phyloP scores from a whole-genome alignment of 2,329 filamentous ascomycete species.

The Aspergillus ochraceus region DNA sequence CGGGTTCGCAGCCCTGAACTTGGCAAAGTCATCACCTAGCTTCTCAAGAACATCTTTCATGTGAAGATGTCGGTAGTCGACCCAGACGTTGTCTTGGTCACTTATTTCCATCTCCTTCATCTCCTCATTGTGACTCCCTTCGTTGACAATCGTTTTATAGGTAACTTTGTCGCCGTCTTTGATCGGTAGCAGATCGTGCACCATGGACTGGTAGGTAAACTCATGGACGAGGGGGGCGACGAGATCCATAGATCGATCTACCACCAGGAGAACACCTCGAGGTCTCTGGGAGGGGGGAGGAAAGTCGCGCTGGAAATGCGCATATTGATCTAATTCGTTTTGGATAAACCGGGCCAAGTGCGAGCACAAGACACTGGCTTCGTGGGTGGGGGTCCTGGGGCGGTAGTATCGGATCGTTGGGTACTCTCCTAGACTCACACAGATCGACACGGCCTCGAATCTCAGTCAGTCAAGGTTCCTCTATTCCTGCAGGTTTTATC shows the following conservation, averaged over 20 bases:
- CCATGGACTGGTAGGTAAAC: slow-evolving; percentile 98
- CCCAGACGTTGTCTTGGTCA: slow-evolving; percentile 92
- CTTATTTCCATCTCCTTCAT: slow-evolving; percentile 88
- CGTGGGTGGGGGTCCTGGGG: slow-evolving; percentile 72
- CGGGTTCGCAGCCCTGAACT: slow-evolving; percentile 85
- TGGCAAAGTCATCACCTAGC: slow-evolving; percentile 87
- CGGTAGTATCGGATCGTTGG: slow-evolving; percentile 90
- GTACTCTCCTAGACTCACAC: slow-evolving; percentile 89
- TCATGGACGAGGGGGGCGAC: slow-evolving; percentile 87
- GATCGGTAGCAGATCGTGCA: slow-evolving; percentile 85
- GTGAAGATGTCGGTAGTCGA: slow-evolving; percentile 88
- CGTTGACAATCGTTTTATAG: slow-evolving; percentile 77
- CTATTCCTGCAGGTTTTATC: neutral
- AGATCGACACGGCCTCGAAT: slow-evolving; percentile 74
- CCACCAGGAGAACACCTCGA: slow-evolving; percentile 79
- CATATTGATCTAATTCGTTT: slow-evolving; percentile 85
- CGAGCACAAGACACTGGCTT: slow-evolving; percentile 82
- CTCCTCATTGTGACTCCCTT: slow-evolving; percentile 68
- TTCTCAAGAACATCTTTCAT: slow-evolving; percentile 98
- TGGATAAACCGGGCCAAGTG: slow-evolving; percentile 91
- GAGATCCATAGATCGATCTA: slow-evolving; percentile 90
- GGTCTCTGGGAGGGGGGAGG: slow-evolving; percentile 73
- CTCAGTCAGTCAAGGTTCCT: slow-evolving; percentile 11
- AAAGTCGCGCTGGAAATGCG: slow-evolving; percentile 79
- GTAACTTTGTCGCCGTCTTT: slow-evolving; percentile 85